These are phyloP conservation scores for Tulasnella sp. DNA, from an alignment of 768 basidiomycete genomes.

Conservation along the genomic window DNA sequence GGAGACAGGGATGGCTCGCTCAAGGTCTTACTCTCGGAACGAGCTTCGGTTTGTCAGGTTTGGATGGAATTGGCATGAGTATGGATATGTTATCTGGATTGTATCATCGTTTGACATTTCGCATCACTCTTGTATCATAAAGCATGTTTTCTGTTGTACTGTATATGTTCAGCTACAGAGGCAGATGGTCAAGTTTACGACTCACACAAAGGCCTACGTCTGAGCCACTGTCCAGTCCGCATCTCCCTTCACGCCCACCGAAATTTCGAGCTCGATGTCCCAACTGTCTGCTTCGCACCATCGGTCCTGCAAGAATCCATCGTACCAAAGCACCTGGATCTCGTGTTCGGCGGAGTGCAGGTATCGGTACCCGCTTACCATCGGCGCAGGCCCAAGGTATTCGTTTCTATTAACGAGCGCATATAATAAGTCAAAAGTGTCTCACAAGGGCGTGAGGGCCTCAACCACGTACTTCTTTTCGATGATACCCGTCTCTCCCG, in stretches of 20 bases:
- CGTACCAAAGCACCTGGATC: slow-evolving; percentile 16
- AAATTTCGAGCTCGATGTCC: slow-evolving; percentile 14
- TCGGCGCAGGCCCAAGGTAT: slow-evolving; percentile 13
- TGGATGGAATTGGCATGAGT: background rate
- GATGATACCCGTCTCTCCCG: slow-evolving; percentile 14
- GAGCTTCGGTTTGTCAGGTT: background rate
- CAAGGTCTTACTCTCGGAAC: background rate
- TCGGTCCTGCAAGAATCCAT: slow-evolving; percentile 13
- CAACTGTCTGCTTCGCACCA: slow-evolving; percentile 18
- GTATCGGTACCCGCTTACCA: slow-evolving; percentile 13
- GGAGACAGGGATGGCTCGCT: background rate
- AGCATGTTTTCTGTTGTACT: background rate
- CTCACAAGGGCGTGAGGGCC: background rate
- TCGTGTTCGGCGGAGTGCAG: background rate
- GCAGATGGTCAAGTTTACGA: background rate
- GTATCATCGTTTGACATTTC: background rate
- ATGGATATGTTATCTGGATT: background rate
- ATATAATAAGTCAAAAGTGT: too few relatives aligned
- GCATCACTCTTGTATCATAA: background rate
- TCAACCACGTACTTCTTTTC: slow-evolving; percentile 6
- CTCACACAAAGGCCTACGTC: background rate
- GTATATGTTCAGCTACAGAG: background rate
- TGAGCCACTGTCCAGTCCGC: slow-evolving; percentile 14
- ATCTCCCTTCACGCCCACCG: slow-evolving; percentile 9
- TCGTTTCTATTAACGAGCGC: slow-evolving; percentile 1